Conservation (phyloP, 441 rosid species). For the Mallotus repandus region DNA sequence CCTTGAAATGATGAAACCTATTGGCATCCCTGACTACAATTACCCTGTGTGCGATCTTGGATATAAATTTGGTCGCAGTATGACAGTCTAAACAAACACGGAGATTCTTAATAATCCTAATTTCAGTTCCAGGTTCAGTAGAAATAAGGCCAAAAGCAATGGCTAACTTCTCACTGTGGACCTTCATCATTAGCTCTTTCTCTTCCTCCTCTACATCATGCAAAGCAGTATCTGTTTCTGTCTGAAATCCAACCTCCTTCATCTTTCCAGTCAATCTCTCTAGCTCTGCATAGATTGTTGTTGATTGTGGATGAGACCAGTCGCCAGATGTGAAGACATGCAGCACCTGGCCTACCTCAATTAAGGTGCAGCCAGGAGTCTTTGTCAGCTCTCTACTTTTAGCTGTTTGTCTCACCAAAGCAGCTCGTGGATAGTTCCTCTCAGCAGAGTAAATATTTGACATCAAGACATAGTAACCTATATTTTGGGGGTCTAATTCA, state of each 20-base stretch:
- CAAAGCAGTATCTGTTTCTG: slow-evolving; percentile 58
- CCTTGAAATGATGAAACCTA: slow-evolving; percentile 75
- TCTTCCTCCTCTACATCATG: slow-evolving; percentile 92
- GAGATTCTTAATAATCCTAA: slow-evolving; percentile 74
- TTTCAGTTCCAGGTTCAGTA: slow-evolving; percentile 66
- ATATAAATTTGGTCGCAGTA: slow-evolving; percentile 65
- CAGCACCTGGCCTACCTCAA: slow-evolving; percentile 61
- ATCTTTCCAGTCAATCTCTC: slow-evolving; percentile 62
- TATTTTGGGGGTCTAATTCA: slow-evolving; percentile 61
- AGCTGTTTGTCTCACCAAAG: slow-evolving; percentile 58
- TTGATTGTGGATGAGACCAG: slow-evolving; percentile 58
- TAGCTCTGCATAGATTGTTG: slow-evolving; percentile 55
- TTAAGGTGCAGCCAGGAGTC: slow-evolving; percentile 76
- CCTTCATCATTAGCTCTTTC: slow-evolving; percentile 64
- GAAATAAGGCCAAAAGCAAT: slow-evolving; percentile 76
- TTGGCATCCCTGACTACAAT: slow-evolving; percentile 81
- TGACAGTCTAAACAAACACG: slow-evolving; percentile 81
- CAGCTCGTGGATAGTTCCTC: slow-evolving; percentile 65
- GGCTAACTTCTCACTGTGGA: slow-evolving; percentile 80
- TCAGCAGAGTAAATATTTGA: slow-evolving; percentile 70
- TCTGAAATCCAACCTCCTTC: slow-evolving; percentile 71
- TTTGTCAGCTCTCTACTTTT: slow-evolving; percentile 57
- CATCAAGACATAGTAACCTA: slow-evolving; percentile 65
- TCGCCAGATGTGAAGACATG: slow-evolving; percentile 75
- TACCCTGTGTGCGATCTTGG: slow-evolving; percentile 62